Base-by-base conservation (phyloP, 179 eudicot genomes). In the Camellia oleifera region DNA sequence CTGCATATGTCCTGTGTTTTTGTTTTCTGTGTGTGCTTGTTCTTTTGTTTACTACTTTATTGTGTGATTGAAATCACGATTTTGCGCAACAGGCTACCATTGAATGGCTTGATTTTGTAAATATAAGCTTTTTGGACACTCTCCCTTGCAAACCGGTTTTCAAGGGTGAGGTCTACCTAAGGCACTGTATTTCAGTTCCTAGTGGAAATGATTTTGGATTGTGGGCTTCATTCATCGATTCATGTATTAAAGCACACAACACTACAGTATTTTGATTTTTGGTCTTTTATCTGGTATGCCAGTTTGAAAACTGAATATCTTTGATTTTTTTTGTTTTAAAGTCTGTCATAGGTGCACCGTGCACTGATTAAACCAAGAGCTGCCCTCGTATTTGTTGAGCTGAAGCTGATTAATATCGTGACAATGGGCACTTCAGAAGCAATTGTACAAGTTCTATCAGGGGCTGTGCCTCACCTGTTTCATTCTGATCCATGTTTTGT, bases 371-470 rank as follows among this genome's bases (percentile, higher is more conserved):
- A 32, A 81, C 17, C 15, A 69, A 44, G 75, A 2, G 44, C 9
- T 1, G 12, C 23, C 61, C 8, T 62, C 17, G 13, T 15, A 17
- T 52, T 14, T 69, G 69, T 72, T 12, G 53, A 57, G 71, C 61
- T 70, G 63, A 76, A 81, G 76, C 67, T 65, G 83, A 69, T 76
- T 32, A 54, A 56, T 78, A 72, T 60, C 26, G 68, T 70, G 74
- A 44, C 50, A 6, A 82, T 87, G 89, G 81, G 68, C 58, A 75
- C 82, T 74, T 76, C 82, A 14, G 84, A 82, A 75, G 87, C 79
- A 73, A 67, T 78, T 74, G 74, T 83, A 32, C 86, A 77, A 77
- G 83, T 79, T 71, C 54, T 77, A 23, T 80, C 86, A 57, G 75
- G 70, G 67, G 15, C 82, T 12, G 12, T 56, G 18, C 81, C 84